phyloP scores from a whole-genome alignment of 345 rosid species.

The Melaleuca quinquenervia region DNA sequence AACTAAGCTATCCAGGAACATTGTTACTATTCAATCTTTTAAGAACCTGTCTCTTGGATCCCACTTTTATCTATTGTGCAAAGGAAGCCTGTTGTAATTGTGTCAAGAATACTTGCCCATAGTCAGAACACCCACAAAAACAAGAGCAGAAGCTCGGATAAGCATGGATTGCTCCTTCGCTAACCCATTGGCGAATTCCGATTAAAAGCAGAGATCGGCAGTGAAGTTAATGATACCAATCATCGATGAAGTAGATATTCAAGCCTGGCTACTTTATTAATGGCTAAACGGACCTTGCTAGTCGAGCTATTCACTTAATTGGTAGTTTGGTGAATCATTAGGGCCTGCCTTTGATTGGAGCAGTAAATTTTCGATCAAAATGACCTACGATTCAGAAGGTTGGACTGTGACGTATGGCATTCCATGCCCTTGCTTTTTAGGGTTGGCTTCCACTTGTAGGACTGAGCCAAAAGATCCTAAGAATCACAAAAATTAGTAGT shows the following conservation, averaged over 20 bases:
- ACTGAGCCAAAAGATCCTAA: background rate
- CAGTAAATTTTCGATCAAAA: background rate
- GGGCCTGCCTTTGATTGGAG: background rate
- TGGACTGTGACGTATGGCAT: background rate
- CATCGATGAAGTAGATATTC: background rate
- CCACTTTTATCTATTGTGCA: background rate
- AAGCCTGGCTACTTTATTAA: background rate
- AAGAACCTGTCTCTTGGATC: background rate
- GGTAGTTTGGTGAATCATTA: background rate
- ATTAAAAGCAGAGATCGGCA: background rate
- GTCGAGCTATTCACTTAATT: background rate
- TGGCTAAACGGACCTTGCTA: background rate
- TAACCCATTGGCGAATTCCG: background rate
- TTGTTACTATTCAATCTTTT: background rate
- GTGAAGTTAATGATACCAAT: background rate
- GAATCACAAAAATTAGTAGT: background rate
- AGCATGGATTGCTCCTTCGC: background rate
- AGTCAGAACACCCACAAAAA: background rate
- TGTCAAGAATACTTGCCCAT: background rate
- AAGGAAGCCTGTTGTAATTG: background rate
- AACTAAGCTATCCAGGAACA: background rate
- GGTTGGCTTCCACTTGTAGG: background rate
- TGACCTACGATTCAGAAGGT: background rate
- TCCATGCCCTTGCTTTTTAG: background rate
- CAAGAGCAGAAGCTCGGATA: background rate